Percentiles rank a stretch among this genome's conserved stretches.
Evolutionary conservation across 768 basidiomycete genomes (phyloP).

Genomic region (Phylloporus arenicola): DNA sequence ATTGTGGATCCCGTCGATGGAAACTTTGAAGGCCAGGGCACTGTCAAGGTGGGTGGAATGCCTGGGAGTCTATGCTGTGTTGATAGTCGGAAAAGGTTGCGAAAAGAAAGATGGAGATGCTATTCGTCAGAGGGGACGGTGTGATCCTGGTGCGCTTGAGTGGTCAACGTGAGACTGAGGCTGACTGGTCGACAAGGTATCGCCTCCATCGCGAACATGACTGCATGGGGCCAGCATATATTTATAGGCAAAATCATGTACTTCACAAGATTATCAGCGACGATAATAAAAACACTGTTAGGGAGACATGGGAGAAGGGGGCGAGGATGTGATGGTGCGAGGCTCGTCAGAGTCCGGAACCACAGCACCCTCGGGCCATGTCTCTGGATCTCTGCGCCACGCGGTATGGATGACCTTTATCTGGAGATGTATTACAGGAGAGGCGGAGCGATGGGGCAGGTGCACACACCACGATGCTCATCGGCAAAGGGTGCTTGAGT

Average conservation of each 20-base stretch:
- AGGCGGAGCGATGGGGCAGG: background rate
- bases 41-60: constrained; percentile 55
- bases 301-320: background rate
- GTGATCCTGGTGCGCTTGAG: constrained; percentile 76
- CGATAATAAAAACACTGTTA: constrained; percentile 2
- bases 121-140: constrained; percentile 95
- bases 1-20: constrained; percentile 83
- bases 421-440: constrained; percentile 33
- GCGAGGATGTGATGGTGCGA: background rate
- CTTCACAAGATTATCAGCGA: constrained; percentile 4
- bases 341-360: constrained; percentile 63
- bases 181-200: constrained; percentile 49
- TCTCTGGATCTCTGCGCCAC: constrained; percentile 66
- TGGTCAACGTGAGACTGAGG: background rate
- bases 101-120: constrained; percentile 94
- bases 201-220: constrained; percentile 72
- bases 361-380: constrained; percentile 62
- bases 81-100: constrained; percentile 53
- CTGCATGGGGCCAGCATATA: constrained; percentile 26
- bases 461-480: constrained; percentile 55
- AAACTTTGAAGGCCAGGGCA: constrained; percentile 48
- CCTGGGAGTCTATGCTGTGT: background rate
- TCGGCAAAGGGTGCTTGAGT: constrained; percentile 57
- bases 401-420: constrained; percentile 68
- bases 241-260: constrained; percentile 25